A percentile compares a stretch with the other conserved stretches of the same genome.
These are phyloP conservation scores for Gossypium stocksii DNA, from an alignment of 345 rosid species.

Conservation along the genomic window DNA sequence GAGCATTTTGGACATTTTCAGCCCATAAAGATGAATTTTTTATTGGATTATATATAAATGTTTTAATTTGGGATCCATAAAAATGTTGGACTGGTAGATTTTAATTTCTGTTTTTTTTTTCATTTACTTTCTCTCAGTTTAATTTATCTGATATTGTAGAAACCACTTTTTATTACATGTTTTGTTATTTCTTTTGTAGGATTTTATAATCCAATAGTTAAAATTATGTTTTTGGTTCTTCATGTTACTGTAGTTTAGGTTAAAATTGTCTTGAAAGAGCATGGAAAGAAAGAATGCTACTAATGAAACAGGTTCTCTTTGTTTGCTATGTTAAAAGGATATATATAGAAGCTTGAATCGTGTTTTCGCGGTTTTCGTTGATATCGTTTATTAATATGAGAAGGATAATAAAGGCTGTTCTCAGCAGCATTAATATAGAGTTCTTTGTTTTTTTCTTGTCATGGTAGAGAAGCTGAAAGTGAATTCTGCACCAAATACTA, in stretches of 20 bases:
- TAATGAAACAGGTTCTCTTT: background rate
- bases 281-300: background rate
- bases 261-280: background rate
- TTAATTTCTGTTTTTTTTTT: background rate
- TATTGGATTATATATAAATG: background rate
- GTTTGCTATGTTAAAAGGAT: background rate
- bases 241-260: background rate
- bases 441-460: conserved; percentile 14
- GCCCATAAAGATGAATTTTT: conserved; percentile 5
- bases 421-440: background rate
- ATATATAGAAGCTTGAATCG: background rate
- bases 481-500: conserved; percentile 25
- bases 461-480: conserved; percentile 37
- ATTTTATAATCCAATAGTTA: background rate
- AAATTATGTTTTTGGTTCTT: background rate
- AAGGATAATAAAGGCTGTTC: background rate
- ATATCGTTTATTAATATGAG: background rate
- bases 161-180: background rate
- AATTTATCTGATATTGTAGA: background rate
- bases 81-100: background rate
- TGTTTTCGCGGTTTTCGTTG: background rate
- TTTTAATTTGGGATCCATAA: background rate
- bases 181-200: background rate
- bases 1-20: background rate
- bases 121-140: background rate